These are phyloP conservation scores for Bromus sterilis DNA, from an alignment of 176 grass and related monocot genomes.

Conservation along the genomic window DNA sequence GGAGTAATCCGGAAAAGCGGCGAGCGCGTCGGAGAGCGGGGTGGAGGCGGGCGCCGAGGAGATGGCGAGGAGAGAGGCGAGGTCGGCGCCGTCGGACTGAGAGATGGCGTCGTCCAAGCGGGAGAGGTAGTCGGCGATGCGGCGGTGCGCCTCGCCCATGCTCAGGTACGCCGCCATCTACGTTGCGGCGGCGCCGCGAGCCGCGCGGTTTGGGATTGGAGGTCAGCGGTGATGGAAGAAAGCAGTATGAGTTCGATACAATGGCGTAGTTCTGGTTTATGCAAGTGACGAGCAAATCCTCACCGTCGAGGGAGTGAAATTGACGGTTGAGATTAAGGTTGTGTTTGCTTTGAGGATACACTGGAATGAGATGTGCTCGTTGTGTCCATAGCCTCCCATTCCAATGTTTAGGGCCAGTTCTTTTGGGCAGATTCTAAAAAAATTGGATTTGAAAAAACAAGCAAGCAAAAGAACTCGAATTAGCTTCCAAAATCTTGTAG, in stretches of 20 bases:
- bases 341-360: too few relatives aligned
- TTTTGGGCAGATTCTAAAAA: too few relatives aligned
- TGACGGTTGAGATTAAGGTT: neutral
- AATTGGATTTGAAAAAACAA: too few relatives aligned
- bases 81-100: constrained; percentile 31
- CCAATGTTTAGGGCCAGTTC: too few relatives aligned
- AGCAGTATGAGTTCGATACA: neutral
- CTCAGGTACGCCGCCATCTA: constrained; percentile 73
- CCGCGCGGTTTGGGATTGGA: neutral
- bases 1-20: constrained; percentile 51
- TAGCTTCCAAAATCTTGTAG: too few relatives aligned
- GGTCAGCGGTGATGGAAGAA: constrained; percentile 1
- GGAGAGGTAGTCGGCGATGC: constrained; percentile 56
- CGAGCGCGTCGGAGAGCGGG: constrained; percentile 61
- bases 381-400: too few relatives aligned
- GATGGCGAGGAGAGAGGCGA: constrained; percentile 48
- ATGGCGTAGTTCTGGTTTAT: neutral
- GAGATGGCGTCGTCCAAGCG: constrained; percentile 52
- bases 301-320: neutral
- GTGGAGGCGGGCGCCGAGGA: constrained; percentile 45
- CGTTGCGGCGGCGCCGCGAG: neutral
- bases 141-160: constrained; percentile 86
- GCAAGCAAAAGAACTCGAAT: too few relatives aligned
- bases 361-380: too few relatives aligned
- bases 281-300: neutral